Conservation (phyloP, 2,329 filamentous ascomycete species). For the Colletotrichum tropicicola region DNA sequence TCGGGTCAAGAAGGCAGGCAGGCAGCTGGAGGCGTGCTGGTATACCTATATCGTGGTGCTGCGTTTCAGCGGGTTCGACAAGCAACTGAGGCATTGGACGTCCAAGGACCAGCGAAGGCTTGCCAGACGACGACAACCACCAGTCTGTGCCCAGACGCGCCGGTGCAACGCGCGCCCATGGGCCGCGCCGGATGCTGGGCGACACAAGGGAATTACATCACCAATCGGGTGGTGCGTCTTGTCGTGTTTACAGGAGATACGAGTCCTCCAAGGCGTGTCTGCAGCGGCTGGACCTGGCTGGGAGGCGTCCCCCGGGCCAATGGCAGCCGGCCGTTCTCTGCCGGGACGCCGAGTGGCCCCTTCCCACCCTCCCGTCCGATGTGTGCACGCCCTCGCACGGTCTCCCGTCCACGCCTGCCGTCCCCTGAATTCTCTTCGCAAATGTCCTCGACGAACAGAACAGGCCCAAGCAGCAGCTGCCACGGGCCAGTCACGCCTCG, state of each 20-base stretch:
- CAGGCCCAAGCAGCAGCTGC: slow-evolving; percentile 5
- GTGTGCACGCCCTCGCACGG: slow-evolving; percentile 11
- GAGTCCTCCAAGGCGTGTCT: not conserved
- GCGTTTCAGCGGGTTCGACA: slow-evolving; percentile 6
- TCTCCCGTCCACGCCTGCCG: slow-evolving; percentile 2
- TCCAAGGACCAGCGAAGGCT: not conserved
- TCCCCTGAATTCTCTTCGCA: slow-evolving; percentile 17
- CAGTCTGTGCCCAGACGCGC: slow-evolving; percentile 23
- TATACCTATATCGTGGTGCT: not conserved
- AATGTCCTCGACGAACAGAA: not conserved
- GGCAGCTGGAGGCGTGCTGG: too few species aligned
- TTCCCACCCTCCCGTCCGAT: slow-evolving; percentile 5
- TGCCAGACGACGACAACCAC: not conserved
- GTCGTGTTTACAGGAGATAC: slow-evolving; percentile 2
- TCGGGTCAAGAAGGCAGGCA: not conserved
- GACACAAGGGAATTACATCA: slow-evolving; percentile 22
- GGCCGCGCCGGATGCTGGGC: slow-evolving; percentile 2
- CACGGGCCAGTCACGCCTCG: slow-evolving; percentile 11
- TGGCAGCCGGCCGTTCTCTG: not conserved
- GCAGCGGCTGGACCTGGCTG: not conserved
- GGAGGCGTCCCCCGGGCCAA: not conserved
- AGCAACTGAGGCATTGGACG: not conserved
- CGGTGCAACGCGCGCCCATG: slow-evolving; percentile 14
- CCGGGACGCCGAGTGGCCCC: slow-evolving; percentile 9
- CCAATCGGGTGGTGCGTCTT: slow-evolving; percentile 4